These are phyloP conservation scores for Triticum timopheevii DNA, from an alignment of 176 grass and related monocot species.

Conservation along the genomic window DNA sequence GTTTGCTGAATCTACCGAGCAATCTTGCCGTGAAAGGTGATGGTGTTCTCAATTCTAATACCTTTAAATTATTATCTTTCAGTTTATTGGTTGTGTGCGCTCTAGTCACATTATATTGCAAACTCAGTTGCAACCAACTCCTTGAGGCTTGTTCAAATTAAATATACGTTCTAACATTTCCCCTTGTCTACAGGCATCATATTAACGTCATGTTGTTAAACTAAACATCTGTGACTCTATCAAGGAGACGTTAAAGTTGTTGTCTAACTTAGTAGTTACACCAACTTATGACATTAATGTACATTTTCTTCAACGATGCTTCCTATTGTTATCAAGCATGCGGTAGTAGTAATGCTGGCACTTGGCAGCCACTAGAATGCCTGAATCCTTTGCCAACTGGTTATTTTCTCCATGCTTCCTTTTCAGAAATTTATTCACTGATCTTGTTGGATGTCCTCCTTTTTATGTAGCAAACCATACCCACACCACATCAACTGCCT, in stretches of 20 bases:
- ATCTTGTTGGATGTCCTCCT: background rate
- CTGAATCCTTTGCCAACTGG: background rate
- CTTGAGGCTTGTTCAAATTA: background rate
- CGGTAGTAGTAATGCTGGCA: background rate
- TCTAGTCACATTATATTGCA: slow-evolving; percentile 22
- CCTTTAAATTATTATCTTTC: slow-evolving; percentile 12
- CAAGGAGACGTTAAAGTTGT: background rate
- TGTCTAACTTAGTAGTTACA: slow-evolving; percentile 1
- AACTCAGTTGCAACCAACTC: slow-evolving; percentile 16
- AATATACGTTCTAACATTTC: background rate
- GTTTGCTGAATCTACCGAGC: slow-evolving; percentile 89
- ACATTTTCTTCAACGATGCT: background rate
- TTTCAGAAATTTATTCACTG: background rate
- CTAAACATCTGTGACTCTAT: slow-evolving; percentile 13
- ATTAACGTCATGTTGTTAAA: background rate
- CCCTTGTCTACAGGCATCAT: background rate
- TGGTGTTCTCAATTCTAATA: slow-evolving; percentile 25
- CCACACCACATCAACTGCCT: background rate
- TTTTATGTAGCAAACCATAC: slow-evolving; percentile 1
- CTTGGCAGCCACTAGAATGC: background rate
- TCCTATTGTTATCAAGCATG: background rate
- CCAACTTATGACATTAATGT: background rate
- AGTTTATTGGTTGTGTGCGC: slow-evolving; percentile 20
- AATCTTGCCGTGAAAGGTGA: slow-evolving; percentile 76
- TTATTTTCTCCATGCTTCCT: background rate